Percentiles rank a stretch among this genome's conserved stretches.
Evolutionary conservation across 1,139 yeast genomes (phyloP).

Genomic region (Yamadazyma sp.): DNA sequence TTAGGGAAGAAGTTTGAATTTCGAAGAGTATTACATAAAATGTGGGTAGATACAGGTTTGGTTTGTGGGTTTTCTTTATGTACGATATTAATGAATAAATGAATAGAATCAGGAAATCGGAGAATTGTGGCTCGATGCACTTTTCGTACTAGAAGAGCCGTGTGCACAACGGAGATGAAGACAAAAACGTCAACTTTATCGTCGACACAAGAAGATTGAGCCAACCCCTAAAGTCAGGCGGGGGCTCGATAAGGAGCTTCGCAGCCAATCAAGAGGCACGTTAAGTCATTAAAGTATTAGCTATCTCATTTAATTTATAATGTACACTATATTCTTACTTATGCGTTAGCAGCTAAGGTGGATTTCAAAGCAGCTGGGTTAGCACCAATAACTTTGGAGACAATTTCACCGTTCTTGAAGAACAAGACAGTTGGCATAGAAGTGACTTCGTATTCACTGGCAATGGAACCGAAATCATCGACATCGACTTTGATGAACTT

Average conservation of each 20-base stretch:
- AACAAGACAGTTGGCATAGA: conserved; percentile 90
- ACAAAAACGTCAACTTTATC: too few relatives aligned
- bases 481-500: conserved; percentile 61
- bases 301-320: background rate
- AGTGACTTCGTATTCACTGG: conserved; percentile 70
- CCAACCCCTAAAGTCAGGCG: too few relatives aligned
- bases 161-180: too few relatives aligned
- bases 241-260: too few relatives aligned
- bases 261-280: too few relatives aligned
- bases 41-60: background rate
- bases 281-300: background rate
- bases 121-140: too few relatives aligned
- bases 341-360: conserved; percentile 58
- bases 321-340: conserved; percentile 17
- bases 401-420: conserved; percentile 73
- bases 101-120: background rate
- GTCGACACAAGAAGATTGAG: too few relatives aligned
- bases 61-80: background rate
- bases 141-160: too few relatives aligned
- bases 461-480: conserved; percentile 68
- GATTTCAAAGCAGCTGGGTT: conserved; percentile 80
- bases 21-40: too few relatives aligned
- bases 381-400: conserved; percentile 82
- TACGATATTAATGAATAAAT: background rate
- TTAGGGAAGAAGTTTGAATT: background rate